A percentile compares a stretch with the other conserved stretches of the same genome.
Evolutionary conservation across 345 rosid genomes (phyloP).

Genomic region (Moringa oleifera): DNA sequence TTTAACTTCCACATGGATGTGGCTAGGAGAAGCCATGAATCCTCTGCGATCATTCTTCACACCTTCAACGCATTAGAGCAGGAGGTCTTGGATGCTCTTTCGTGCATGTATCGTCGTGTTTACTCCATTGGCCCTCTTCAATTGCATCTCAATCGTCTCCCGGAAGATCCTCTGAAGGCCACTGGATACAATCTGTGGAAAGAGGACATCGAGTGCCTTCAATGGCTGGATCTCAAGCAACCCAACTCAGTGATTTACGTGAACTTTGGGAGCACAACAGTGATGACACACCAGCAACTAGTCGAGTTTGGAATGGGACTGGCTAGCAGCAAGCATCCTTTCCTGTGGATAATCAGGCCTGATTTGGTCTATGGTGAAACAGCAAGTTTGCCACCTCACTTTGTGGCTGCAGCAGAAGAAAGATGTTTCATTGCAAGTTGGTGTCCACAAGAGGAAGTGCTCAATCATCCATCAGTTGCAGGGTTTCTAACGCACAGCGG

Average conservation of each 20-base stretch:
- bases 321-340: constrained; percentile 16
- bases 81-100: background rate
- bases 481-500: constrained; percentile 46
- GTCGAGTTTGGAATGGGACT: constrained; percentile 29
- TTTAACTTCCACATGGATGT: background rate
- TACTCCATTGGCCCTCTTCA: constrained; percentile 24
- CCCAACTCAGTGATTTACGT: constrained; percentile 22
- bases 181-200: constrained; percentile 20
- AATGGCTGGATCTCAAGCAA: constrained; percentile 20
- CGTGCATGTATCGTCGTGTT: background rate
- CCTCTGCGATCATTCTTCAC: constrained; percentile 4
- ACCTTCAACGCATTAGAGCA: constrained; percentile 4
- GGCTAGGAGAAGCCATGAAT: background rate
- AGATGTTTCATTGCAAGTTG: constrained; percentile 21
- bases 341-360: constrained; percentile 28
- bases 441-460: constrained; percentile 20
- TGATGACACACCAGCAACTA: constrained; percentile 16
- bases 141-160: constrained; percentile 12
- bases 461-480: constrained; percentile 19
- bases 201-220: constrained; percentile 17
- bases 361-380: constrained; percentile 18
- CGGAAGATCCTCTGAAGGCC: background rate
- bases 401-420: constrained; percentile 9
- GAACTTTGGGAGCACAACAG: constrained; percentile 21
- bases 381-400: constrained; percentile 10